A percentile compares a stretch with the other conserved stretches of the same genome.
Conservation (phyloP, 768 basidiomycete genomes). For the Tylopilus plumbeoviolaceoides region DNA sequence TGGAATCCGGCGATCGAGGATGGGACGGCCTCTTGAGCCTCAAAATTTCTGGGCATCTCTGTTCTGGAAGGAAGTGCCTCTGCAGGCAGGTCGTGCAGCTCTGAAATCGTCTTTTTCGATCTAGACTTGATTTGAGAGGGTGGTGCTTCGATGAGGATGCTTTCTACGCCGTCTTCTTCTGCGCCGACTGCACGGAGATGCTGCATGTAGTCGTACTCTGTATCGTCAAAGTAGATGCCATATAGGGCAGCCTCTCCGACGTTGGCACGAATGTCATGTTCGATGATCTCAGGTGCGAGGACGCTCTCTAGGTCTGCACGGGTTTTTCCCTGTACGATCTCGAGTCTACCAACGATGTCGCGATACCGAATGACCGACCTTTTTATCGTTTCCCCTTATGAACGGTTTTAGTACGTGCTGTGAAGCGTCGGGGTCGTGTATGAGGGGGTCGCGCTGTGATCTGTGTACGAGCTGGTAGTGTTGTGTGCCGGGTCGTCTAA, state of each 20-base stretch:
- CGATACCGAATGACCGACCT: constrained; percentile 36
- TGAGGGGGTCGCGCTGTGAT: constrained; percentile 92
- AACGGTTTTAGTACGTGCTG: constrained; percentile 87
- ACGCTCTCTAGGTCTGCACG: constrained; percentile 72
- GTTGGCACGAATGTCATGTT: constrained; percentile 46
- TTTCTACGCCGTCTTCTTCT: constrained; percentile 78
- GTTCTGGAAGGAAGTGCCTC: constrained; percentile 67
- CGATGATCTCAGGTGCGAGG: constrained; percentile 46
- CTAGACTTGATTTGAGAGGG: constrained; percentile 34
- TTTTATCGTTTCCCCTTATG: constrained; percentile 65
- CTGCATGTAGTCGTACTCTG: constrained; percentile 97
- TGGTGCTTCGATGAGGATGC: constrained; percentile 77
- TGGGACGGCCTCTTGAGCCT: constrained; percentile 74
- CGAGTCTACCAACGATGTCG: not conserved
- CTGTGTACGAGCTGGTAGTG: constrained; percentile 98
- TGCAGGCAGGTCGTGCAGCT: constrained; percentile 56
- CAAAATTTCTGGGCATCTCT: constrained; percentile 73
- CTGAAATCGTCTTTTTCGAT: constrained; percentile 34
- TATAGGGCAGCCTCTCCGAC: constrained; percentile 87
- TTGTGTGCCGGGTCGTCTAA: constrained; percentile 81
- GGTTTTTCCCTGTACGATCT: constrained; percentile 63
- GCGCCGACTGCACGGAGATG: constrained; percentile 79
- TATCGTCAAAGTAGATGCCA: constrained; percentile 93
- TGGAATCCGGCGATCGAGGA: constrained; percentile 83
- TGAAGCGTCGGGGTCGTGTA: constrained; percentile 87